These are phyloP conservation scores for Rhodotorula sp. DNA, from an alignment of 1,284 basidiomycete genomes.

Conservation along the genomic window DNA sequence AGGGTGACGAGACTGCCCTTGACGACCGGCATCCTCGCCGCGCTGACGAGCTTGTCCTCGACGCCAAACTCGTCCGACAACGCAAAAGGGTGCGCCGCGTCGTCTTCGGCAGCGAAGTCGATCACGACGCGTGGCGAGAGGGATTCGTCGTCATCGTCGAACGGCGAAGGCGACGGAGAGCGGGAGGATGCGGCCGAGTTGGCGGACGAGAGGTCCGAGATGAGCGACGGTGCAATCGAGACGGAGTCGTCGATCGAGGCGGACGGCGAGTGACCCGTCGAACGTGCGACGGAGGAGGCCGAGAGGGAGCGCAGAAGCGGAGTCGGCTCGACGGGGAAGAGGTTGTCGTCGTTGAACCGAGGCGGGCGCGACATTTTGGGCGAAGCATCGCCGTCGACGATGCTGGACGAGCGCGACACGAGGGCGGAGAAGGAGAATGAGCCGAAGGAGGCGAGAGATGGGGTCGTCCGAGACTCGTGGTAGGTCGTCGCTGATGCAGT, in stretches of 20 bases:
- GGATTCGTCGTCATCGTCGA: neutral
- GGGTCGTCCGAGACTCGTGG: conserved; percentile 3
- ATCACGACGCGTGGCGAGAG: neutral
- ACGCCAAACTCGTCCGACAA: neutral
- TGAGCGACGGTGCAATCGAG: conserved; percentile 19
- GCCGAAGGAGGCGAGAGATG: conserved; percentile 32
- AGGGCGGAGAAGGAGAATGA: conserved; percentile 38
- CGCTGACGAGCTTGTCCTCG: neutral
- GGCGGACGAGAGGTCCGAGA: conserved; percentile 12
- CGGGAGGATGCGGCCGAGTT: neutral
- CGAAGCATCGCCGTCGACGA: conserved; percentile 26
- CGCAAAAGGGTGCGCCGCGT: neutral
- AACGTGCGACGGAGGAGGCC: neutral
- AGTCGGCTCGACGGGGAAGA: conserved; percentile 21
- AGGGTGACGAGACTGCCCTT: neutral
- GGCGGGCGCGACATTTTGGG: conserved; percentile 15
- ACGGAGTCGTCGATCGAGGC: conserved; percentile 8
- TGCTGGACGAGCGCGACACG: conserved; percentile 10
- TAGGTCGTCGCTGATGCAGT: conserved; percentile 15
- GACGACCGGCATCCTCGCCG: conserved; percentile 5
- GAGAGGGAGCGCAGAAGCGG: conserved; percentile 3
- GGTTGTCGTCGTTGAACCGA: neutral
- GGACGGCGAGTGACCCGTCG: neutral
- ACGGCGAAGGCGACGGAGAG: neutral
- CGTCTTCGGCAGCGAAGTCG: neutral